Evolutionary conservation across 768 basidiomycete species (phyloP), one percentile per base, ranked within the genome.

Genomic region (Lentinula raphanica): DNA sequence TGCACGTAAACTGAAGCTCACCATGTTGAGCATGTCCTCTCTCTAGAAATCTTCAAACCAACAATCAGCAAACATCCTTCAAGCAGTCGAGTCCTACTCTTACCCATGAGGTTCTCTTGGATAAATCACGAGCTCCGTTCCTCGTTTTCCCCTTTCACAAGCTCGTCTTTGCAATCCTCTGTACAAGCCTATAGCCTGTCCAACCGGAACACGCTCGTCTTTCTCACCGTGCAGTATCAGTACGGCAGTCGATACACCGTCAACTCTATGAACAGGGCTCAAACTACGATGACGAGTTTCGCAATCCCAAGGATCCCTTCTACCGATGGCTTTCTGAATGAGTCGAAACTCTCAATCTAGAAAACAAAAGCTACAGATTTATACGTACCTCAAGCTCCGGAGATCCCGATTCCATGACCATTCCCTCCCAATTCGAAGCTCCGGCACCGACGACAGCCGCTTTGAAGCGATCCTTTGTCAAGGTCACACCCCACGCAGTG

Each of bases 141-240:
- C 54, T 29, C 40, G 27, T 28, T 42, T 39, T 17, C 53, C 29
- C 28, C 23, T 54, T 40, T 29, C 53, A 29, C 12, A 27, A 19
- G 35, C 36, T 39, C 31, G 29, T 8, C 36, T 39, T 39, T 56
- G 32, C 11, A 56, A 32, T 1, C 49, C 49, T 50, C 44, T 35
- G 23, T 58, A 72, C 28, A 73, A 64, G n/a, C 72, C 73, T 42
- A 71, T 59, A 1, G 67, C 64, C 63, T 73, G 72, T 1, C 71
- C 70, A 27, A 69, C 54, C 6, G 81, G 80, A 23, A 82, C 81
- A 0, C 84, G 73, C 35, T 79, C 71, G 61, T 85, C 84, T 56
- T 72, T 75, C 48, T 78, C 76, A 0, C 84, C 84, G 35, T 84
- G 69, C 11, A 80, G 61, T 36, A 85, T 64, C 19, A 82, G 67